Percentiles rank a stretch among this genome's conserved stretches.
Evolutionary conservation across 768 basidiomycete genomes (phyloP).

Genomic region (Suillus paluster): DNA sequence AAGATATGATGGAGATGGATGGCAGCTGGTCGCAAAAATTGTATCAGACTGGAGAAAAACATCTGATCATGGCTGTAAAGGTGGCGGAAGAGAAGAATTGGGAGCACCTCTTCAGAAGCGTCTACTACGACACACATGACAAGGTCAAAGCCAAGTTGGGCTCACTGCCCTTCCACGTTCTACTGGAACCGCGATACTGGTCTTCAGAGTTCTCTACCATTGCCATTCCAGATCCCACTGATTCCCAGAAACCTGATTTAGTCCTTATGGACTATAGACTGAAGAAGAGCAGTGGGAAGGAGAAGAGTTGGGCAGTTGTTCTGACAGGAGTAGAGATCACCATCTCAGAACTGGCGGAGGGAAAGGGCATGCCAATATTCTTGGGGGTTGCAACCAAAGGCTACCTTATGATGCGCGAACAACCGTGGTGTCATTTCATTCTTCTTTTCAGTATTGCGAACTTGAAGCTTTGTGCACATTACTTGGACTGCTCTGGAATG

Average conservation of each 20-base stretch:
- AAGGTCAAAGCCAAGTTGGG: neutral
- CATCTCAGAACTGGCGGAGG: neutral
- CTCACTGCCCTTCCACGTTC: neutral
- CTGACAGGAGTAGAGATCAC: conserved; percentile 4
- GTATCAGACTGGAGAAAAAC: neutral
- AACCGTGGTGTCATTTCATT: neutral
- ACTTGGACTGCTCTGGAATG: neutral
- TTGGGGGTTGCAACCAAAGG: neutral
- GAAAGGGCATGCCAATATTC: neutral
- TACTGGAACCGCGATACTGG: neutral
- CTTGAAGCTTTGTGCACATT: neutral
- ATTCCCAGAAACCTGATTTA: neutral
- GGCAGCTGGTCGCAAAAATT: neutral
- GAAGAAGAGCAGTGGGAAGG: neutral
- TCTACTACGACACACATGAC: neutral
- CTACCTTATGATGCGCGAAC: neutral
- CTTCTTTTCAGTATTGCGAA: neutral
- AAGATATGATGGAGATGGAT: neutral
- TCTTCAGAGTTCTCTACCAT: neutral
- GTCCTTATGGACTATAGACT: neutral
- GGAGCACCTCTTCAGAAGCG: neutral
- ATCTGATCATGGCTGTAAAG: neutral
- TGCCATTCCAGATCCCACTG: neutral
- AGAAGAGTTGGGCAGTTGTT: neutral
- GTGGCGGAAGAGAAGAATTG: neutral